Conservation (phyloP, 2,329 filamentous ascomycete species). For the Phialophora macrospora region DNA sequence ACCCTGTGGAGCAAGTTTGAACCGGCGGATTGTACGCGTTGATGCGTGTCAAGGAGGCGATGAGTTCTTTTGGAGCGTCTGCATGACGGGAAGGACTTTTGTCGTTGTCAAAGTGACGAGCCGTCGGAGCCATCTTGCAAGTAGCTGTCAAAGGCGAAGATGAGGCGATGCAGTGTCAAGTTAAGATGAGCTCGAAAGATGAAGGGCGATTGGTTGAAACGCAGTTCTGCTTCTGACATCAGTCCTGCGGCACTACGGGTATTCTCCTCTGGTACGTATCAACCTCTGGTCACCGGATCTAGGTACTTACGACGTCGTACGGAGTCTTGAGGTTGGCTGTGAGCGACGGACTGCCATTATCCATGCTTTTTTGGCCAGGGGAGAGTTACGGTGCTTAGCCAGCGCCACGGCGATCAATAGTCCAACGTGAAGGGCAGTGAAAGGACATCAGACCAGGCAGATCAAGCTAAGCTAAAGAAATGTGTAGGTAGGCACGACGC, state of each 20-base stretch:
- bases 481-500: too few relatives aligned
- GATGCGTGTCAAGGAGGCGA: conserved; percentile 36
- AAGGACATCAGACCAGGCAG: neutral
- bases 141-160: neutral
- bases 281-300: neutral
- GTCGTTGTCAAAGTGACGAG: conserved; percentile 25
- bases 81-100: conserved; percentile 11
- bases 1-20: conserved; percentile 39
- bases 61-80: conserved; percentile 31
- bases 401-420: neutral
- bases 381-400: neutral
- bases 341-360: neutral
- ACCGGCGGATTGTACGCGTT: conserved; percentile 39
- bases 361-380: too few relatives aligned
- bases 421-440: neutral
- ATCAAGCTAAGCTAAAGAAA: neutral
- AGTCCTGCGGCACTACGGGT: neutral
- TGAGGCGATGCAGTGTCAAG: neutral
- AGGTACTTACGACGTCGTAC: neutral
- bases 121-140: conserved; percentile 57
- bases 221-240: neutral
- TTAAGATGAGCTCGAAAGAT: neutral
- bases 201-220: neutral
- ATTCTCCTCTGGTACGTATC: neutral
- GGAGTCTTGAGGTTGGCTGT: neutral